Evolutionary conservation across 1,284 basidiomycete species (phyloP).

Genomic region (Boletus holoroseus): DNA sequence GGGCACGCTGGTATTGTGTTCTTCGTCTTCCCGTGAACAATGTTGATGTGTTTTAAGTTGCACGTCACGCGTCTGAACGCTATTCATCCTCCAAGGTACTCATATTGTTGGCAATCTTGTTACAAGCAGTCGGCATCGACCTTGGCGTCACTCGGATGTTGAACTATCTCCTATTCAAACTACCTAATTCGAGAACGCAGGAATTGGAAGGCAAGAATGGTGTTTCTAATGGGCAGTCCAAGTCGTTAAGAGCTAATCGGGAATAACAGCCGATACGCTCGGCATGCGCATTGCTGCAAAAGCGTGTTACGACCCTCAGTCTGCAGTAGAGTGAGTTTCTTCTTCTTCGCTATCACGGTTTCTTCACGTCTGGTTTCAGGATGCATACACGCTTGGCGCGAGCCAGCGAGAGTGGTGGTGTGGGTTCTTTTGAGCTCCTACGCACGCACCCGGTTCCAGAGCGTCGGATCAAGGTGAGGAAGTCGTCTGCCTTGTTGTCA

Average conservation of each 20-base stretch:
- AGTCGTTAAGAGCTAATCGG: slow-evolving; percentile 5
- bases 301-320: slow-evolving; percentile 78
- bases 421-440: slow-evolving; percentile 46
- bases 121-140: slow-evolving; percentile 56
- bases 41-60: slow-evolving; percentile 43
- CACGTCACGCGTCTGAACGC: slow-evolving; percentile 71
- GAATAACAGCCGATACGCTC: slow-evolving; percentile 61
- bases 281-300: slow-evolving; percentile 68
- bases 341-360: not conserved
- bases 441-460: slow-evolving; percentile 73
- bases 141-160: slow-evolving; percentile 41
- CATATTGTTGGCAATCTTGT: slow-evolving; percentile 44
- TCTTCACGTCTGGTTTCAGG: slow-evolving; percentile 35
- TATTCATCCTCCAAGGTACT: slow-evolving; percentile 57
- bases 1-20: slow-evolving; percentile 66
- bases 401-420: slow-evolving; percentile 40
- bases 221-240: not conserved
- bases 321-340: slow-evolving; percentile 59
- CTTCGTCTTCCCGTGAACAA: not conserved
- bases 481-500: not conserved
- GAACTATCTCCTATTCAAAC: slow-evolving; percentile 56
- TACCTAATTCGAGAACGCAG: slow-evolving; percentile 80
- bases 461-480: slow-evolving; percentile 61
- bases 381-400: slow-evolving; percentile 63
- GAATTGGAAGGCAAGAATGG: slow-evolving; percentile 69